Percentiles rank a stretch among this genome's conserved stretches.
Conservation (phyloP, 1,139 yeast species). For the Candida sp. region DNA sequence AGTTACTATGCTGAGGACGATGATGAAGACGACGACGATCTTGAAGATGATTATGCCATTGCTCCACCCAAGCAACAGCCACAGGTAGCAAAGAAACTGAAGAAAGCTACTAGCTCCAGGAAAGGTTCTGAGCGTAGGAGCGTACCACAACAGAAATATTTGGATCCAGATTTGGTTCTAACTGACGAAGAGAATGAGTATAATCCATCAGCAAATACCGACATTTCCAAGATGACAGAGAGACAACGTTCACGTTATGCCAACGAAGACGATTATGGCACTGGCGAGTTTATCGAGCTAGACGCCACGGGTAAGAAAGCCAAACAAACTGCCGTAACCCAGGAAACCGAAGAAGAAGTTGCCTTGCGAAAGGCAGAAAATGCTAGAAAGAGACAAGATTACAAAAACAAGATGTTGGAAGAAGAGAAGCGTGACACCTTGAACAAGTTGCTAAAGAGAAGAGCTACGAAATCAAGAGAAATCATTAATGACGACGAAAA, state of each 20-base stretch:
- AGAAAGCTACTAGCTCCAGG: slow-evolving; percentile 5
- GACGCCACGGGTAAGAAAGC: slow-evolving; percentile 28
- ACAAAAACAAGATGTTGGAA: slow-evolving; percentile 81
- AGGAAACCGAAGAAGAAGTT: slow-evolving; percentile 83
- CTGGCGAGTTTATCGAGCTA: slow-evolving; percentile 28
- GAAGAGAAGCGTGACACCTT: slow-evolving; percentile 94
- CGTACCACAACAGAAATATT: slow-evolving; percentile 24
- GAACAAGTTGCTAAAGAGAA: slow-evolving; percentile 80
- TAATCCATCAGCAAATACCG: slow-evolving; percentile 46
- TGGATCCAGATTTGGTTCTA: slow-evolving; percentile 44
- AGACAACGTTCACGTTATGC: slow-evolving; percentile 57
- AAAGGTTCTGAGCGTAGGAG: slow-evolving; percentile 1
- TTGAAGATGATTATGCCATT: slow-evolving; percentile 12
- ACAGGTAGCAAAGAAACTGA: slow-evolving; percentile 1
- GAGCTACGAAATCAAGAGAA: slow-evolving; percentile 72
- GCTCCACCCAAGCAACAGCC: neutral
- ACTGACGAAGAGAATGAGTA: slow-evolving; percentile 51
- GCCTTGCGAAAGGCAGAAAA: slow-evolving; percentile 85
- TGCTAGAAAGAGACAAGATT: slow-evolving; percentile 87
- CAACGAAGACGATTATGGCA: slow-evolving; percentile 27
- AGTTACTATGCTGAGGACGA: slow-evolving; percentile 39
- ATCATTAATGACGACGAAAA: slow-evolving; percentile 31
- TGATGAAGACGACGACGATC: slow-evolving; percentile 29
- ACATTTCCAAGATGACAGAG: slow-evolving; percentile 62
- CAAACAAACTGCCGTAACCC: slow-evolving; percentile 27